phyloP scores from a whole-genome alignment of 306 rosid species.

The Pyrus bretschneideri region DNA sequence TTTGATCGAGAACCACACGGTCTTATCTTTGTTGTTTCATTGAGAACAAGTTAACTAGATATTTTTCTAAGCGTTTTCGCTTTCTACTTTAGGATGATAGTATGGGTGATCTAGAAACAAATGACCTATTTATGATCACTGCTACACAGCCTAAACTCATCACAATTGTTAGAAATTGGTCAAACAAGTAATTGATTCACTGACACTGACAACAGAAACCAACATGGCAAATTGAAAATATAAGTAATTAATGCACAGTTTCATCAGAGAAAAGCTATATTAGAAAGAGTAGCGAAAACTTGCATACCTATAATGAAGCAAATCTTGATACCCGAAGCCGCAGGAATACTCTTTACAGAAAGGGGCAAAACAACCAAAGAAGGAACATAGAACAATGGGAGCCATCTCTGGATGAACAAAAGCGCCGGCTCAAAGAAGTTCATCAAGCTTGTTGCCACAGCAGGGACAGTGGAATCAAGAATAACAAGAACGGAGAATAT shows the following conservation, averaged over 20 bases:
- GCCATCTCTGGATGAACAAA: conserved; percentile 89
- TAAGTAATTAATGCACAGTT: background rate
- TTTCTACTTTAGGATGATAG: background rate
- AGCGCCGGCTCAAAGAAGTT: conserved; percentile 81
- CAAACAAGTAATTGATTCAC: background rate
- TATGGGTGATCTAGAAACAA: background rate
- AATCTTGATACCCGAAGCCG: conserved; percentile 87
- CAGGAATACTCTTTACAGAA: conserved; percentile 72
- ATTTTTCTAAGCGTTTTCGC: background rate
- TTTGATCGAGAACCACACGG: too few relatives aligned
- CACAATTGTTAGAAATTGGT: background rate
- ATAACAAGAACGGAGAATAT: conserved; percentile 59
- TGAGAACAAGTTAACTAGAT: too few relatives aligned
- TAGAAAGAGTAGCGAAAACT: background rate
- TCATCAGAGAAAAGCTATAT: background rate
- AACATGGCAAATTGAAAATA: background rate
- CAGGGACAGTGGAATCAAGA: conserved; percentile 64
- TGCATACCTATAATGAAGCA: conserved; percentile 58
- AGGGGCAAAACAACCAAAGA: conserved; percentile 81
- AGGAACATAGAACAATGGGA: conserved; percentile 89
- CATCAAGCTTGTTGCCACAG: conserved; percentile 57
- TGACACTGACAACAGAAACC: background rate
- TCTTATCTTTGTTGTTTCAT: too few relatives aligned
- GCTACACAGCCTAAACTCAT: too few relatives aligned
- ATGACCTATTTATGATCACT: too few relatives aligned